phyloP scores from a whole-genome alignment of 176 grass and related monocot species.

The Microstegium vimineum region DNA sequence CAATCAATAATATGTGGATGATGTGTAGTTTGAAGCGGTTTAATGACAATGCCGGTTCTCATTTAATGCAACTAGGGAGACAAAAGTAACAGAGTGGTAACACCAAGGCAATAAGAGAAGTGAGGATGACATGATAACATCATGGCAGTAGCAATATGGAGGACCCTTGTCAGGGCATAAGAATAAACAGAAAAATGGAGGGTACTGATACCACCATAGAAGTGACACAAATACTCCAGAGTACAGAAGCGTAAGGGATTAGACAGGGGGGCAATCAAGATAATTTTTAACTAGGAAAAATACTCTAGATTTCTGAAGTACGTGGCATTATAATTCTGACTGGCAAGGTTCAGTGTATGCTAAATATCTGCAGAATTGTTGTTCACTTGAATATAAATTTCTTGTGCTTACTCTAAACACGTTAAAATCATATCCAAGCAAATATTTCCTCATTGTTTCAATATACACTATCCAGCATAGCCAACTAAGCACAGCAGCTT shows the following conservation, averaged over 20 bases:
- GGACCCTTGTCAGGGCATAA: neutral
- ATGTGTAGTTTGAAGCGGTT: neutral
- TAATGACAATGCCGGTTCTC: neutral
- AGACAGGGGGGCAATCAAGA: neutral
- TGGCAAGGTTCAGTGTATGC: neutral
- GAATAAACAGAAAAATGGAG: neutral
- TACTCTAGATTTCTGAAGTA: neutral
- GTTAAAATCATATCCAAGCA: neutral
- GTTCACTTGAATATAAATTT: neutral
- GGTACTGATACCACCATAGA: neutral
- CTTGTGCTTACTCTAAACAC: neutral
- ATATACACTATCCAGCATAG: neutral
- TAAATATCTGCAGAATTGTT: neutral
- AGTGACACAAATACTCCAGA: slow-evolving; percentile 16
- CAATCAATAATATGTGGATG: neutral
- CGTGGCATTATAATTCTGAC: neutral
- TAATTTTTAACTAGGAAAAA: neutral
- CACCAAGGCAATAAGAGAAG: neutral
- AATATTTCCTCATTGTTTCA: neutral
- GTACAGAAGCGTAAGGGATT: neutral
- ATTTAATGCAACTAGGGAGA: neutral
- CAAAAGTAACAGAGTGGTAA: neutral
- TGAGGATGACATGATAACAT: neutral
- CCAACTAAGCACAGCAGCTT: neutral
- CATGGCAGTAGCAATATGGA: neutral